A percentile compares a stretch with the other conserved stretches of the same genome.
Evolutionary conservation across 139 green algal genomes (phyloP).

Genomic region (Chlorella vulgaris): DNA sequence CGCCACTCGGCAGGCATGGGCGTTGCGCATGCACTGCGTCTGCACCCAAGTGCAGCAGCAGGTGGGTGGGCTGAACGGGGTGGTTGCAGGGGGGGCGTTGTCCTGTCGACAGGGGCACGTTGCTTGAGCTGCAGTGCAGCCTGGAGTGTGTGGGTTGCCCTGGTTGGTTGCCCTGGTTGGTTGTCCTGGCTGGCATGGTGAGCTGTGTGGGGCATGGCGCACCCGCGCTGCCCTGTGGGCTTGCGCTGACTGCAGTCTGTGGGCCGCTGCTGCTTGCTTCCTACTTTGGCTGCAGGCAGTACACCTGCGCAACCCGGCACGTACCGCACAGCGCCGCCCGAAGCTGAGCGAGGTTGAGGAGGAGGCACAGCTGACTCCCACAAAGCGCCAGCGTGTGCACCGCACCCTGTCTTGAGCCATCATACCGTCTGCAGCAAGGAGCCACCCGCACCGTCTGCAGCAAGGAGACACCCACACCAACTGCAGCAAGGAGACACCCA

Average conservation of each 20-base stretch:
- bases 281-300: background rate
- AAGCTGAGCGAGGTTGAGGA: background rate
- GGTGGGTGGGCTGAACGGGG: background rate
- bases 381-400: conserved; percentile 20
- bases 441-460: too few species aligned
- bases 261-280: background rate
- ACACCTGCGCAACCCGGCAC: background rate
- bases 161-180: too few species aligned
- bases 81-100: too few species aligned
- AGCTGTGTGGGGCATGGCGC: background rate
- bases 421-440: too few species aligned
- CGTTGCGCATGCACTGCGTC: conserved; percentile 2
- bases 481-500: too few species aligned
- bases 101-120: background rate
- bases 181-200: background rate
- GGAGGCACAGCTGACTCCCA: background rate
- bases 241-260: too few species aligned
- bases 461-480: too few species aligned
- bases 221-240: background rate
- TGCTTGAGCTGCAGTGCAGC: background rate
- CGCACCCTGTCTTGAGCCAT: too few species aligned
- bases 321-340: background rate
- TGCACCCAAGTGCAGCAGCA: background rate
- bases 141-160: too few species aligned
- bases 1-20: background rate